Base-by-base conservation (phyloP, 495 filamentous ascomycete species). In the Delitschia confertaspora region DNA sequence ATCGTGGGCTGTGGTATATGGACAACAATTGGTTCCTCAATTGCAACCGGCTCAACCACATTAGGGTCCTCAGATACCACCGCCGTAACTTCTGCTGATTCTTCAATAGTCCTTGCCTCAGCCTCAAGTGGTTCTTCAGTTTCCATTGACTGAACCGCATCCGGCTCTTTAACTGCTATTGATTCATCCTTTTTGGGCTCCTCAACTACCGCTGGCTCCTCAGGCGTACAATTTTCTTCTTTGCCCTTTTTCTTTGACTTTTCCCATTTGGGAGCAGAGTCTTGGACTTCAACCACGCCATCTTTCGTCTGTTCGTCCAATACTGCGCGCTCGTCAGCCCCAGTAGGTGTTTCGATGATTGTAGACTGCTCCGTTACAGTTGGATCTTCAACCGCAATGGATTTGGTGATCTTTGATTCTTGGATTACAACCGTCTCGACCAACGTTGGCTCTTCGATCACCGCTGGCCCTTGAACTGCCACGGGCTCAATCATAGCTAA, bases 211-310 rank as follows among this genome's bases (percentile, higher is more conserved):
- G 18, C 16, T 37, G 40, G 11, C 47, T 51, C 3, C 45, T 33
- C 1, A 20, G 42, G 4, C 5, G 23, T 6, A 26, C 24, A 11
- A n/a, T 34, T 51, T 2, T 14, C 42, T 31, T 50, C 50, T 38
- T 49, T 55, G 2, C 35, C 36, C 27, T 49, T 55, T 40, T 50
- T 54, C 45, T 54, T 55, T 11, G 42, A 42, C 30, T 55, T 55
- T 33, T 49, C 49, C 33, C 39, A 34, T 13, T 45, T 13, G 22
- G 33, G 33, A 16, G n/a, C n/a, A n/a, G 26, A 6, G 20, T 9
- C 8, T 8, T 39, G 10, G 11, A 8, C 26, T 6, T 6, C 10
- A 39, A 20, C n/a, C 6, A 9, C 14, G 8, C 18, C 18, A 14
- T 7, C 26, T 38, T 4, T 21, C 13, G 23, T 37, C 14, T n/a